phyloP scores from a whole-genome alignment of 768 basidiomycete species.

The Coprinopsis strossmayeri region DNA sequence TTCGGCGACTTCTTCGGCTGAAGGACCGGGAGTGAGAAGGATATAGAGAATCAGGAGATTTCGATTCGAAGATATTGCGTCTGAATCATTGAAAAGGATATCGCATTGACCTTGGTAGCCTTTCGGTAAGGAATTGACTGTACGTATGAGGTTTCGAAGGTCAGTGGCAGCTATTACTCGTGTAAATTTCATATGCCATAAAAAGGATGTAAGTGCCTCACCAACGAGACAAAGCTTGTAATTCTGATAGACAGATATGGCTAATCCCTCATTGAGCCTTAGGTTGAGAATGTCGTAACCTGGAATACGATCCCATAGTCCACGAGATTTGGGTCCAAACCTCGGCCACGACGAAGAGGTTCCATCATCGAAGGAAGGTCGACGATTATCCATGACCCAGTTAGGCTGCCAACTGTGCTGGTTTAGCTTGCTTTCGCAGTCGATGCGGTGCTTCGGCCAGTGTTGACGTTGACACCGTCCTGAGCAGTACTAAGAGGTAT shows the following conservation, averaged over 20 bases:
- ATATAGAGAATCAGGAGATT: conserved; percentile 33
- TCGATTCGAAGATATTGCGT: conserved; percentile 31
- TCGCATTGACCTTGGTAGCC: conserved; percentile 30
- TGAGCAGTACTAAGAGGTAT: conserved; percentile 25
- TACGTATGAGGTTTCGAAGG: conserved; percentile 28
- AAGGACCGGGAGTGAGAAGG: conserved; percentile 31
- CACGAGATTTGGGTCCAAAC: conserved; percentile 10
- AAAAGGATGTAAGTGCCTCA: conserved; percentile 9
- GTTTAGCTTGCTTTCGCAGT: conserved; percentile 26
- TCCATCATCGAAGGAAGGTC: conserved; percentile 15
- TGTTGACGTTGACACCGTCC: conserved; percentile 28
- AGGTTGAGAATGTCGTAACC: conserved; percentile 28
- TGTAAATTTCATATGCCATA: neutral
- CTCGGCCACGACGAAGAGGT: conserved; percentile 10
- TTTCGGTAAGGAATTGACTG: conserved; percentile 30
- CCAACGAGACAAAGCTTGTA: conserved; percentile 30
- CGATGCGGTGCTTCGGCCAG: conserved; percentile 27
- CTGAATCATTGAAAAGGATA: conserved; percentile 31
- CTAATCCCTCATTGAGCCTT: conserved; percentile 23
- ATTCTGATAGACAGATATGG: conserved; percentile 14
- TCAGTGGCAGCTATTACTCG: conserved; percentile 24
- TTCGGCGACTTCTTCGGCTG: conserved; percentile 35
- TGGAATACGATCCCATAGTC: conserved; percentile 20
- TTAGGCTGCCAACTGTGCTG: conserved; percentile 25
- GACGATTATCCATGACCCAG: conserved; percentile 26